Base-by-base conservation (phyloP, 192 early-diverging fungal genomes). In the Paraglomus brasilianum region DNA sequence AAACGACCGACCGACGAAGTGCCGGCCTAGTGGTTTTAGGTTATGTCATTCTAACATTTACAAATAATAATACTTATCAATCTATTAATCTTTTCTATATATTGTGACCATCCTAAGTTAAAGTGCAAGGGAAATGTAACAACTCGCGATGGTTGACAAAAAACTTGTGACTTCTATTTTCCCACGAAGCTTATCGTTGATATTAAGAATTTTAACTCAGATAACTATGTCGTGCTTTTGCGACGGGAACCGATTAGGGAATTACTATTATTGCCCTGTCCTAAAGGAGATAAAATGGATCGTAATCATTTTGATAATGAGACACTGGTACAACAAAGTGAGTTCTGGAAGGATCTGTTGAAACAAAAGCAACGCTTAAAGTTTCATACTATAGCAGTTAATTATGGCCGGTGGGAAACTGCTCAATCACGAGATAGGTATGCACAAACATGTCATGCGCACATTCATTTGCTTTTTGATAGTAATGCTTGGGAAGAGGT, bases 11-110 rank as follows among this genome's bases (percentile, higher is more conserved):
- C n/a, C n/a, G n/a, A n/a, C n/a, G n/a, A n/a, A 50, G 15, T 8
- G 21, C 21, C 15, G 8, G 15, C 7, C 24, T 52, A 52, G n/a
- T 52, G n/a, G 50, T 22, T 52, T 52, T 52, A 52, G 50, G n/a
- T 1, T 17, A 52, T 52, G 30, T 52, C 17, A 52, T 52, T 52
- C 50, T 52, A 52, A 52, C 50, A 22, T 52, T 52, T 52, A 22
- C n/a, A 52, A 22, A 52, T 52, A 52, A 52, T 52, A 52, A 52
- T 52, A 52, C 50, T 52, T 21, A 52, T 52, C 51, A 53, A 10
- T 53, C n/a, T 53, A 10, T 53, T 53, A 53, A 53, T 52, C 30
- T 53, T 53, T 53, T 53, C 51, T 52, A 19, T 52, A 52, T 17
- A 52, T 0, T 52, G 30, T 52, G n/a, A 52, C n/a, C 50, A 52